A percentile compares a stretch with the other conserved stretches of the same genome.
Conservation (phyloP, 495 filamentous ascomycete genomes). For the Annulohypoxylon moriforme region DNA sequence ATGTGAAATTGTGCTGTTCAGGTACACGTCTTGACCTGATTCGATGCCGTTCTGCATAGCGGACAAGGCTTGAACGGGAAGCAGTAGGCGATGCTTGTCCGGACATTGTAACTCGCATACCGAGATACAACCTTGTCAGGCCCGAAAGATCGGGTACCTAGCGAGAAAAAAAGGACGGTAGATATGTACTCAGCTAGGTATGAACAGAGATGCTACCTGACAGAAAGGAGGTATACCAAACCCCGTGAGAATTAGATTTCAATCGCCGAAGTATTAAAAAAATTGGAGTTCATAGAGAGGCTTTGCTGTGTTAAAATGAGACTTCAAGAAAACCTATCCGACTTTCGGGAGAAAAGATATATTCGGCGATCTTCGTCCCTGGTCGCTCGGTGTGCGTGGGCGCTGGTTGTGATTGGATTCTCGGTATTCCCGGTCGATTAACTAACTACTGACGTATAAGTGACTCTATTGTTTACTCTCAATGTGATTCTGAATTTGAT, state of each 20-base stretch:
- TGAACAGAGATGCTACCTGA: background rate
- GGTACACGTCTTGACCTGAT: slow-evolving; percentile 28
- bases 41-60: slow-evolving; percentile 27
- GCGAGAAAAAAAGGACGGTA: slow-evolving; percentile 5
- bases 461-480: background rate
- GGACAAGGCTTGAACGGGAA: slow-evolving; percentile 38
- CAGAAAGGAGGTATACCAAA: background rate
- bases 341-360: slow-evolving; percentile 27
- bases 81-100: slow-evolving; percentile 36
- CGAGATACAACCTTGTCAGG: slow-evolving; percentile 26
- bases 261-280: background rate
- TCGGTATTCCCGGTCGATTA: slow-evolving; percentile 37
- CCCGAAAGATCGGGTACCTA: slow-evolving; percentile 35
- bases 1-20: slow-evolving; percentile 19
- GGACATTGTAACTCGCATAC: slow-evolving; percentile 34
- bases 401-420: slow-evolving; percentile 29
- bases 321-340: background rate
- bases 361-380: background rate
- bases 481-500: slow-evolving; percentile 5
- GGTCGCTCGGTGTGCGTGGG: slow-evolving; percentile 16
- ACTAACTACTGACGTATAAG: slow-evolving; percentile 24
- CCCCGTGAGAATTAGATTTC: background rate
- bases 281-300: background rate
- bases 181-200: background rate
- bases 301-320: background rate